Base-by-base conservation (phyloP, 1,284 basidiomycete genomes). In the Ganoderma lucidum region DNA sequence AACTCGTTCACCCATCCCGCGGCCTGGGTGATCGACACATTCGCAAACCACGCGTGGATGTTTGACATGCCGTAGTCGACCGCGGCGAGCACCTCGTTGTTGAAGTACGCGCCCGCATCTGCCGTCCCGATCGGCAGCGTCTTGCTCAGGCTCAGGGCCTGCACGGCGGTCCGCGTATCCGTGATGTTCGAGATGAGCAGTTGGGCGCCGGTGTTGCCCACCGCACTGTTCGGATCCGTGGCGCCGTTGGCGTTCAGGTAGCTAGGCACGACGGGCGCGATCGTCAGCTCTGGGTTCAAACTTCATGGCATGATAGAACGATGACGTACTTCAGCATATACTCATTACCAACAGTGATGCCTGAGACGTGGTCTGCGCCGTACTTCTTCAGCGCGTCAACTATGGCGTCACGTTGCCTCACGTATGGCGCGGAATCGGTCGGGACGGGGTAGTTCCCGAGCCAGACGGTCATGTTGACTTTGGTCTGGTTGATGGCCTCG, bases 91-190 rank as follows among this genome's bases (percentile, higher is more conserved):
- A 99, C 88, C 68, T 86, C 74, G 0, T 80, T 88, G 75, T 93
- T 96, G 84, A 97, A 94, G 81, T 90, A 93, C 68, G 88, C 89
- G 35, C 97, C 97, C 10, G 97, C 97, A 76, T 99, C 97, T 8
- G 94, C 89, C 15, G 91, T 98, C 23, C 97, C 97, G 41, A 99
- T 88, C 0, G 90, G 89, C 63, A 96, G 82, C 15, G 77, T 82
- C 75, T 88, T 87, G 64, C 76, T 74, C 42, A 95, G 79, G 63
- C 84, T 83, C 75, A 95, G 77, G 14, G 78, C 82, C 10, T 80
- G 70, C 67, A 96, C 75, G 83, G 88, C 87, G 32, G 78, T 78
- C 23, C 86, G 82, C 14, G 90, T 88, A 79, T 94, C 91, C 1
- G 86, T 78, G 71, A 97, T 94, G 78, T 91, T 87, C 19, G 81